Base-by-base conservation (phyloP, 2,329 filamentous ascomycete species). In the Alternaria conjuncta region DNA sequence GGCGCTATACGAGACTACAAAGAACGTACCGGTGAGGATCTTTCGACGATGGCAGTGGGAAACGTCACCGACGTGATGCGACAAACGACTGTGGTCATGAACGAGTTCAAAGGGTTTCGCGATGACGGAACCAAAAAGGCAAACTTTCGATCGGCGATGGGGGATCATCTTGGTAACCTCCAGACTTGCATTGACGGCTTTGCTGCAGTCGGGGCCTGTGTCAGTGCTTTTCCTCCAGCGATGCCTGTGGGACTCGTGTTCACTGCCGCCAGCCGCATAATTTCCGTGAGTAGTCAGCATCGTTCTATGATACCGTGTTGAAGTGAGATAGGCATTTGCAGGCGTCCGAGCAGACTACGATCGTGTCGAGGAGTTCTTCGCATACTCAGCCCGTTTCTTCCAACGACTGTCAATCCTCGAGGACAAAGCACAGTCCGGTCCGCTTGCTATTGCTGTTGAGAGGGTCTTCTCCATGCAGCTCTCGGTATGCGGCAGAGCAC, bases 341-440 rank as follows among this genome's bases (percentile, higher is more conserved):
- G 65, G 64, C 6, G 78, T 80, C 0, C 77, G 72, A 0, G 79
- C 77, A 0, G 80, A 83, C 45, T 82, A 81, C 36, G 79, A 83
- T 25, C 68, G 78, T 3, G 71, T 82, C 0, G 70, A 78, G n/a
- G 72, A 72, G 5, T 83, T 82, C 55, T 82, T 82, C 54, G 73
- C 78, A 2, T 74, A 78, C 10, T 80, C 81, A 70, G 77, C 77
- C 51, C 77, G 76, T 6, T 81, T 82, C 23, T 67, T 82, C 5
- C 66, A 74, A 25, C 72, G 79, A 2, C 72, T 81, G 1, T 71
- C 75, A 0, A 75, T 81, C 8, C 44, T 82, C 0, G 75, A 82
- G 61, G 70, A 66, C 0, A 68, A 77, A n/a, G 64, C 80, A 2
- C 28, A 44, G 5, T 54, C 49, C 20, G 47, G 11, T 13, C 7